Base-by-base conservation (phyloP, 768 basidiomycete genomes). In the Zangia roseola region DNA sequence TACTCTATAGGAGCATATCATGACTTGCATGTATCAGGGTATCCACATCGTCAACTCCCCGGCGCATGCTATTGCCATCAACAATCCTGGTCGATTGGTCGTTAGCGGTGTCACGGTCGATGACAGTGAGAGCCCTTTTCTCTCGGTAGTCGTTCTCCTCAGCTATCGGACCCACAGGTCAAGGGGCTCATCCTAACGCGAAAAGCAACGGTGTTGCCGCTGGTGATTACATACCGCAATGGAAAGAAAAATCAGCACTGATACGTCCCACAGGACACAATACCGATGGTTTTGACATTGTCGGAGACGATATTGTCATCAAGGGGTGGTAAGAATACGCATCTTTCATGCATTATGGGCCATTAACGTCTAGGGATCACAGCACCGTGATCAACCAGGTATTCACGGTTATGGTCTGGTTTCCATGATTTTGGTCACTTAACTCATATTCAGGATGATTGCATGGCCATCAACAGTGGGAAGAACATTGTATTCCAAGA, bases 51-150 rank as follows among this genome's bases (percentile, higher is more conserved):
- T 71, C 24, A 76, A 78, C 57, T 67, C 71, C 9, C 76, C 78
- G 8, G 56, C 56, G n/a, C 68, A 64, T 5, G 53, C 52, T 37
- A 67, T 71, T 55, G 42, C 66, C 25, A 52, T 74, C 36, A 51
- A 40, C 17, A 69, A 68, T 58, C 24, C 41, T 34, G 65, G 55
- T 12, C 41, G 61, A 0, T 44, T 71, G 67, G 58, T 72, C 14
- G 77, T 87, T 60, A 71, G 74, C 2, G 61, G 67, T 33, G 60
- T 80, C 21, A 74, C 60, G 16, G 73, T 86, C 47, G 82, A 86
- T 51, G 71, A 86, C 52, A 80, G 83, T 84, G 40, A 53, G 77
- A 24, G 5, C 13, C n/a, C 14, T 41, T 20, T 40, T 10, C 6
- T 31, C 21, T 8, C 17, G 10, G 17, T 23, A 20, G 17, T 3